Base-by-base conservation (phyloP, 2,329 filamentous ascomycete genomes). In the Neurospora sp. region DNA sequence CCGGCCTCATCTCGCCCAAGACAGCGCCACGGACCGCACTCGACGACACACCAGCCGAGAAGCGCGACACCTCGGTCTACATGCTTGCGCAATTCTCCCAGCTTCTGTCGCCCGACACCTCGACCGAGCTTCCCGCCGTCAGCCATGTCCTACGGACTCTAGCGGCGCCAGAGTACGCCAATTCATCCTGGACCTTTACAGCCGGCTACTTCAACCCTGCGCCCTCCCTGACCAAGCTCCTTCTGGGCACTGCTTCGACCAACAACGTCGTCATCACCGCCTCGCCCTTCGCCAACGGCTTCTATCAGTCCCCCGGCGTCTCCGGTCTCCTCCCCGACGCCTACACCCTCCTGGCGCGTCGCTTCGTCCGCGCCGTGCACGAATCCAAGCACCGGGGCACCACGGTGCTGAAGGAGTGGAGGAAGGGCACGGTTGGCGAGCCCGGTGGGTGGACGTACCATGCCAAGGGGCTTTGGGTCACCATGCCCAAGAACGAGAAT, bases 151-250 rank as follows among this genome's bases (percentile, higher is more conserved):
- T 98, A 3, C 86, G 86, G 62, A 87, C 86, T 0, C 85, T 97
- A 3, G 85, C 90, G 0, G 81, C 80, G 0, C 86, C 91, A 0
- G 81, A 85, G 6, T 91, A 92, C 75, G 82, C 84, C 10, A 85
- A 87, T 40, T 92, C 91, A 0, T 90, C 88, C 15, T 99, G 96
- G 96, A 96, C 70, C 0, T 98, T 99, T 79, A 98, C 96, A 0
- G 96, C 96, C 0, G 96, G 96, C 68, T 99, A 99, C 82, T 99
- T 99, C 83, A 99, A 99, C 82, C 97, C 97, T 69, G 93, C 93
- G 6, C 91, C 93, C 0, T 89, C 90, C 4, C 87, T 98, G 23
- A 94, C 92, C 2, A 87, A 89, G 46, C 86, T 97, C 0, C 84
- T 99, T 0, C 88, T 99, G 39, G 84, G 86, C 6, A 93, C 92